phyloP scores from a whole-genome alignment of 306 rosid species.

The Prunus mume region DNA sequence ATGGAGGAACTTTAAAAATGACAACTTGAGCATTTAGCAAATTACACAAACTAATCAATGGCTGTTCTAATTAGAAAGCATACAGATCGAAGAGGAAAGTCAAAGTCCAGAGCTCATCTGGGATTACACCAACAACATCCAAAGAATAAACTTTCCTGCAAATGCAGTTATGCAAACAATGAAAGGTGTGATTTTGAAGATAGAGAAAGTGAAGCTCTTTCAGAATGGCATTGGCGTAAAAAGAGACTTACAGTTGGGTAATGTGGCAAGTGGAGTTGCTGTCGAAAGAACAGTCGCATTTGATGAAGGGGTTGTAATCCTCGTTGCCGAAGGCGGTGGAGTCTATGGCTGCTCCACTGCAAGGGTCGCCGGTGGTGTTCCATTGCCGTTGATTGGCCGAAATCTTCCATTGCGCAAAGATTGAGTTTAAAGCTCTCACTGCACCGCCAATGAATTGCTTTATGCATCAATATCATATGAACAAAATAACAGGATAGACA shows the following conservation, averaged over 20 bases:
- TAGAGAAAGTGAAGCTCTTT: not conserved
- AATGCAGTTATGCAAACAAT: not conserved
- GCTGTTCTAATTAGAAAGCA: constrained; percentile 16
- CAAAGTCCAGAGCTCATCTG: constrained; percentile 72
- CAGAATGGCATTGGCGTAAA: not conserved
- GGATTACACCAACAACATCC: constrained; percentile 53
- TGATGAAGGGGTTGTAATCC: constrained; percentile 55
- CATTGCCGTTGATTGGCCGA: constrained; percentile 34
- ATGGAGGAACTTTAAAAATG: not conserved
- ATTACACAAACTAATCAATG: not conserved
- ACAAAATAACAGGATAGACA: not conserved
- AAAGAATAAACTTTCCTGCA: constrained; percentile 56
- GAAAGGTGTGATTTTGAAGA: not conserved
- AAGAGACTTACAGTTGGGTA: constrained; percentile 42
- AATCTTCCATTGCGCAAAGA: constrained; percentile 53
- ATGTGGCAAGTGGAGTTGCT: constrained; percentile 52
- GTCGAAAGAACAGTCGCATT: constrained; percentile 51
- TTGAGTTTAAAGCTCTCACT: constrained; percentile 52
- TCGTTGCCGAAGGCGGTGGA: constrained; percentile 7
- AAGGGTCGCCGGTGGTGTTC: constrained; percentile 44
- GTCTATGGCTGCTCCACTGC: constrained; percentile 62
- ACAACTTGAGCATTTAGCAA: not conserved
- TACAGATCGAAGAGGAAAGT: constrained; percentile 64
- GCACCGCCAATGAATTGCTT: constrained; percentile 6
- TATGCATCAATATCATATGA: not conserved